phyloP scores from a whole-genome alignment of 257 asterid species.

The Solanum stenotomum region DNA sequence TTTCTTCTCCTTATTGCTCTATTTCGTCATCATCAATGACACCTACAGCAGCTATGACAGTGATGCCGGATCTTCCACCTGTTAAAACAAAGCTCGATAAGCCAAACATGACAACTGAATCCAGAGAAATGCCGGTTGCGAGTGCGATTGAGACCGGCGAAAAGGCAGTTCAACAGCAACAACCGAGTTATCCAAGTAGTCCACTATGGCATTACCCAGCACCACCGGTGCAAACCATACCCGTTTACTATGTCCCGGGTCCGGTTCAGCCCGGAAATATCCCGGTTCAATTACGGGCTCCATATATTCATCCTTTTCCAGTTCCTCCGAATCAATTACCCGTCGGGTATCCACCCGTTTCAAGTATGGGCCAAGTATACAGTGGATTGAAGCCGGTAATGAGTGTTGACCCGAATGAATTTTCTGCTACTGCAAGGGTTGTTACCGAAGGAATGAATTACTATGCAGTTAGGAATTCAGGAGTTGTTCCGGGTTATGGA shows the following conservation, averaged over 20 bases:
- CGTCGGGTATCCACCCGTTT: conserved; percentile 27
- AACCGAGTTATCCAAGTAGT: conserved; percentile 37
- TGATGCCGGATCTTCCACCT: conserved; percentile 73
- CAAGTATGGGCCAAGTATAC: conserved; percentile 42
- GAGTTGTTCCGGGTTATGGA: conserved; percentile 44
- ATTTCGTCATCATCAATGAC: conserved; percentile 61
- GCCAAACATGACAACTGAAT: conserved; percentile 19
- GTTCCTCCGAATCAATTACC: conserved; percentile 56
- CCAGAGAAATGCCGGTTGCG: conserved; percentile 18
- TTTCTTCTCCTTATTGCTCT: conserved; percentile 63
- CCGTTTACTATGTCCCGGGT: conserved; percentile 52
- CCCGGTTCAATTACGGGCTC: conserved; percentile 35
- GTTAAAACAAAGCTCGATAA: conserved; percentile 53
- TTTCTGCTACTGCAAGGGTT: conserved; percentile 19
- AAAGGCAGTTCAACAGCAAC: conserved; percentile 18
- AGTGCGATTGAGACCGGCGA: conserved; percentile 19
- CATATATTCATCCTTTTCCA: conserved; percentile 35
- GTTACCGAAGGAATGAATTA: conserved; percentile 31
- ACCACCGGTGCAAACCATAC: conserved; percentile 48
- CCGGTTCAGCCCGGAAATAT: conserved; percentile 37
- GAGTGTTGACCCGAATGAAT: conserved; percentile 29
- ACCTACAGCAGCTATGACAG: conserved; percentile 27
- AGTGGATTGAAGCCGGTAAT: conserved; percentile 33
- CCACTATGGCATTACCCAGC: conserved; percentile 64
- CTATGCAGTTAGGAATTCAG: conserved; percentile 50